Base-by-base conservation (phyloP, 768 basidiomycete genomes). In the Boletus fagicola region DNA sequence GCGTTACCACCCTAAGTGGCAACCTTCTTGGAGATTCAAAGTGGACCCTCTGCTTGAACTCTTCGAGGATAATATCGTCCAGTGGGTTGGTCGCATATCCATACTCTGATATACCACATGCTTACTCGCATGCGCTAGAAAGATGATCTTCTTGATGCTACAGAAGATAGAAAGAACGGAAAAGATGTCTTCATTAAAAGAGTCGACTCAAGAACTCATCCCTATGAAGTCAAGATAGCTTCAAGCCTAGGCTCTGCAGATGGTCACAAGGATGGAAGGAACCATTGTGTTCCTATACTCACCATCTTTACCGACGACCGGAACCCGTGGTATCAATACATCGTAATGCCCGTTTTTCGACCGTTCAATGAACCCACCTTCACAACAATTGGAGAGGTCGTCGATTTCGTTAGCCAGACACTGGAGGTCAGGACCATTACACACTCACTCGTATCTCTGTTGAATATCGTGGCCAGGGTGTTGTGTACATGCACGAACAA, bases 401-500 rank as follows among this genome's bases (percentile, higher is more conserved):
- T 69, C 4, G 68, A 70, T n/a, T 74, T 71, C 44, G 57, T 68
- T 24, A 53, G 57, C 4, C 70, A 71, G 42, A 60, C 67, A 0
- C 55, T 73, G 0, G 70, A 72, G 39, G 72, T 58, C 3, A 33
- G 42, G 35, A 13, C 12, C 1, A 0, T 33, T n/a, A 7, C 8
- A 22, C 20, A n/a, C 3, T 4, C 9, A 1, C 0, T 12, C 6
- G 16, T 16, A 2, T n/a, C 4, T 2, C 3, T 13, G 2, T 33
- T 62, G 2, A 62, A 12, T 18, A 0, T n/a, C 3, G 3, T 1
- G 0, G 12, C 4, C 18, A 76, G 74, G 74, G 74, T 2, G 53
- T 77, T 1, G 61, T 60, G 15, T 78, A 73, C 46, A 70, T 77
- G 44, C 76, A 78, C 48, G 22, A 66, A 11, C 66, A 69, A 45